A percentile compares a stretch with the other conserved stretches of the same genome.
Conservation (phyloP, 1,284 basidiomycete species). For the Ustanciosporium gigantosporum region DNA sequence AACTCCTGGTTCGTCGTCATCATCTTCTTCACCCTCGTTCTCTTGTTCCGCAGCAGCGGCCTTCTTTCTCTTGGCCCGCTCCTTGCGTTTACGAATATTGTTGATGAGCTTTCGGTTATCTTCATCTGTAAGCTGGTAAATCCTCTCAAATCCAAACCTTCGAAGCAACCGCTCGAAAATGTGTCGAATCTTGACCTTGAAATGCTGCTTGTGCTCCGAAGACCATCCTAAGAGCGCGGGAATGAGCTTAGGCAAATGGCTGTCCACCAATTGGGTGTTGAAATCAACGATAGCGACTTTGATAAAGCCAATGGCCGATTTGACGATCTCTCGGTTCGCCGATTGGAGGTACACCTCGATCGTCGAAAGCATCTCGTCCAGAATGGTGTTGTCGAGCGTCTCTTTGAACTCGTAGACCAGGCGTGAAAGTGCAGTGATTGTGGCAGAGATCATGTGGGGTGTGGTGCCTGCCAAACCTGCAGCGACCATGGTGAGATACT, state of each 20-base stretch:
- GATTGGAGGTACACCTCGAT: conserved; percentile 86
- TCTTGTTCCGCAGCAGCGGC: conserved; percentile 62
- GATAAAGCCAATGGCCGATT: conserved; percentile 90
- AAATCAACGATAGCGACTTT: conserved; percentile 91
- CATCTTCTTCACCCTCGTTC: conserved; percentile 23
- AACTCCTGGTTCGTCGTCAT: conserved; percentile 33
- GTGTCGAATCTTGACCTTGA: conserved; percentile 94
- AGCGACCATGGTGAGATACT: conserved; percentile 95
- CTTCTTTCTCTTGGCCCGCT: conserved; percentile 74
- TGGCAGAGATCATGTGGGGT: conserved; percentile 98
- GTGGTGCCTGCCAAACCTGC: conserved; percentile 90
- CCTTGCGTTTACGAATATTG: conserved; percentile 89
- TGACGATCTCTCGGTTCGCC: conserved; percentile 95
- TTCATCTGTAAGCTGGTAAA: conserved; percentile 69
- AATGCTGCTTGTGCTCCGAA: conserved; percentile 97
- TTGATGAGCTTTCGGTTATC: conserved; percentile 77
- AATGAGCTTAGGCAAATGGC: conserved; percentile 77
- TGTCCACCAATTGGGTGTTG: conserved; percentile 71
- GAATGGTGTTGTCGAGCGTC: conserved; percentile 73
- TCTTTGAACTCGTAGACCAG: conserved; percentile 92
- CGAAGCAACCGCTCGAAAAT: conserved; percentile 95
- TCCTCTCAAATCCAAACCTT: conserved; percentile 83
- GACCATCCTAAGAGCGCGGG: conserved; percentile 87
- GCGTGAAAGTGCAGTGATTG: conserved; percentile 88
- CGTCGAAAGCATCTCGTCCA: conserved; percentile 82